Percentiles rank a stretch among this genome's conserved stretches.
These are phyloP conservation scores for Pseudocercospora fijiensis DNA, from an alignment of 2,329 filamentous ascomycete genomes.

Conservation along the genomic window DNA sequence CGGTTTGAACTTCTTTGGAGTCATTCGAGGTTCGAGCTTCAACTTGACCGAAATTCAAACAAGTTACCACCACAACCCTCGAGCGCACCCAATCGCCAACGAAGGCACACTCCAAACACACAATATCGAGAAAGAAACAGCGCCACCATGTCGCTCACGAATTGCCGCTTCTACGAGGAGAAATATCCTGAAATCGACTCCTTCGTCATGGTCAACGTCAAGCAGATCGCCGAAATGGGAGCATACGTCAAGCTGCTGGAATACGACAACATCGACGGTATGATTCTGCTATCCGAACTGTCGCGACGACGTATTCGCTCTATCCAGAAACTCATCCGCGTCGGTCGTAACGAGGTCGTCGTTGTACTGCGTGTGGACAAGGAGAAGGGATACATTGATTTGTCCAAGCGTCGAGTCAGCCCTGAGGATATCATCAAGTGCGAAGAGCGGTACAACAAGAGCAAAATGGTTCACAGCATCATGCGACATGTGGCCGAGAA, in stretches of 20 bases:
- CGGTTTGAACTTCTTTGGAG: not conserved
- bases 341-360: constrained; percentile 96
- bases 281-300: constrained; percentile 97
- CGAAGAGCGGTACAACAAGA: constrained; percentile 99
- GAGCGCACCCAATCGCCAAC: constrained; percentile 1
- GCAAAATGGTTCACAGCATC: constrained; percentile 98
- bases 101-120: not conserved
- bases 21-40: constrained; percentile 2
- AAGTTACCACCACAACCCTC: not conserved
- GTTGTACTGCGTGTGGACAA: constrained; percentile 98
- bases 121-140: constrained; percentile 24
- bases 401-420: constrained; percentile 96
- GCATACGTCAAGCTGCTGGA: constrained; percentile 99
- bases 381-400: constrained; percentile 98
- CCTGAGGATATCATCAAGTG: constrained; percentile 98
- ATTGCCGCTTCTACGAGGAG: constrained; percentile 96
- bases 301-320: constrained; percentile 96
- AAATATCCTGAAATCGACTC: constrained; percentile 98
- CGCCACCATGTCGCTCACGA: constrained; percentile 87
- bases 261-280: constrained; percentile 99
- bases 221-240: constrained; percentile 99
- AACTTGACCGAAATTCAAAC: not conserved
- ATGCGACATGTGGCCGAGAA: constrained; percentile 99
- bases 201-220: constrained; percentile 99
- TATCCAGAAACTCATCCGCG: constrained; percentile 98